A percentile compares a stretch with the other conserved stretches of the same genome.
Conservation (phyloP, 371 early-diverging fungal genomes). For the Catenaria anguillulae region DNA sequence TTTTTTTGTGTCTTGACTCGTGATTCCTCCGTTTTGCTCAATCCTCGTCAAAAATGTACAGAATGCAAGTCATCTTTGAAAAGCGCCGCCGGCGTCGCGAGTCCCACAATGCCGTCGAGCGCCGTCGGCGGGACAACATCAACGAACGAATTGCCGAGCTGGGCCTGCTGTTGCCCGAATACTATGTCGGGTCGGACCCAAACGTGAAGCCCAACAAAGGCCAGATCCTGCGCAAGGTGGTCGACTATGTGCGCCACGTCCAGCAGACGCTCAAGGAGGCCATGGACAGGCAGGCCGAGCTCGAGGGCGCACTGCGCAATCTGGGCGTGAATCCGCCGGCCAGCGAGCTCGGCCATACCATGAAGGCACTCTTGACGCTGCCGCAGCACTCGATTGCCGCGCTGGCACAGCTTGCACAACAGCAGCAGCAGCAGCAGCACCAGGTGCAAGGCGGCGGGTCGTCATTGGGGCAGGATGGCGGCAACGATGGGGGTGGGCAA, state of each 20-base stretch:
- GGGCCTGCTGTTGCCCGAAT: constrained; percentile 61
- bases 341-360: neutral
- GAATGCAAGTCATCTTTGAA: constrained; percentile 33
- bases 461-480: no score
- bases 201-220: constrained; percentile 59
- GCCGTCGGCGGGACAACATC: constrained; percentile 90
- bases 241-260: constrained; percentile 1
- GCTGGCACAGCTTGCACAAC: neutral
- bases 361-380: neutral
- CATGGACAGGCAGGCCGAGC: neutral
- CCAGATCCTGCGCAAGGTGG: constrained; percentile 1
- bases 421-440: neutral
- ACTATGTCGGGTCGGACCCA: constrained; percentile 28
- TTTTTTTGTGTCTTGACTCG: neutral
- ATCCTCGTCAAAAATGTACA: neutral
- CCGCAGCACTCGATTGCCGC: neutral
- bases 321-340: constrained; percentile 1
- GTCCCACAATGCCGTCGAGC: constrained; percentile 84
- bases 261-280: neutral
- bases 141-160: constrained; percentile 94
- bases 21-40: neutral
- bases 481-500: no score
- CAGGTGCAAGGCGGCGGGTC: no score
- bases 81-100: constrained; percentile 82
- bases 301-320: neutral